A percentile compares a stretch with the other conserved stretches of the same genome.
Conservation (phyloP, 1,139 yeast genomes). For the Kodamaea plutei region DNA sequence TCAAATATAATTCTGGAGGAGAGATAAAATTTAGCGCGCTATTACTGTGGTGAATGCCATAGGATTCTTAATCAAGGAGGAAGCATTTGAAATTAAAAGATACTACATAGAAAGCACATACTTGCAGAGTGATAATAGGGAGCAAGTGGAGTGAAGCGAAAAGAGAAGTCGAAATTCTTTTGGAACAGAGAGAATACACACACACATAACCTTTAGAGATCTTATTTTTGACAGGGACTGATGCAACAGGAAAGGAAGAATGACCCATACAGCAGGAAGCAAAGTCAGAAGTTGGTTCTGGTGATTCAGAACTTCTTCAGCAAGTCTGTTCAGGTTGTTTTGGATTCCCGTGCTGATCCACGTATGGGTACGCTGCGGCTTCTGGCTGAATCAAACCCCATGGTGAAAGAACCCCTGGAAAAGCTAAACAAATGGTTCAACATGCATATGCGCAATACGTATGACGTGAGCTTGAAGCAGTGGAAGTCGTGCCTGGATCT, state of each 20-base stretch:
- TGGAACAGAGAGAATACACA: too few relatives aligned
- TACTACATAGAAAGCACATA: too few relatives aligned
- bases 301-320: constrained; percentile 65
- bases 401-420: constrained; percentile 5
- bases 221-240: too few relatives aligned
- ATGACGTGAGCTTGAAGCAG: constrained; percentile 43
- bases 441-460: constrained; percentile 46
- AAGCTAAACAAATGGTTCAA: constrained; percentile 65
- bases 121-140: too few relatives aligned
- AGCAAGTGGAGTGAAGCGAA: too few relatives aligned
- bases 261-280: constrained; percentile 14
- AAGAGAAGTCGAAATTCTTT: too few relatives aligned
- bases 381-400: background rate
- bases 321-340: constrained; percentile 63
- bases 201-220: too few relatives aligned
- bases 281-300: constrained; percentile 34
- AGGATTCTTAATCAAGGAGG: too few relatives aligned
- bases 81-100: too few relatives aligned
- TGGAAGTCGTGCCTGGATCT: constrained; percentile 53
- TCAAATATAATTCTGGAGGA: too few relatives aligned
- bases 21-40: too few relatives aligned
- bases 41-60: too few relatives aligned
- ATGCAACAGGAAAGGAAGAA: constrained; percentile 6
- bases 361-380: background rate
- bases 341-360: constrained; percentile 12